Percentiles rank a stretch among this genome's conserved stretches.
Conservation (phyloP, 495 filamentous ascomycete genomes). For the Penicillium lagena region DNA sequence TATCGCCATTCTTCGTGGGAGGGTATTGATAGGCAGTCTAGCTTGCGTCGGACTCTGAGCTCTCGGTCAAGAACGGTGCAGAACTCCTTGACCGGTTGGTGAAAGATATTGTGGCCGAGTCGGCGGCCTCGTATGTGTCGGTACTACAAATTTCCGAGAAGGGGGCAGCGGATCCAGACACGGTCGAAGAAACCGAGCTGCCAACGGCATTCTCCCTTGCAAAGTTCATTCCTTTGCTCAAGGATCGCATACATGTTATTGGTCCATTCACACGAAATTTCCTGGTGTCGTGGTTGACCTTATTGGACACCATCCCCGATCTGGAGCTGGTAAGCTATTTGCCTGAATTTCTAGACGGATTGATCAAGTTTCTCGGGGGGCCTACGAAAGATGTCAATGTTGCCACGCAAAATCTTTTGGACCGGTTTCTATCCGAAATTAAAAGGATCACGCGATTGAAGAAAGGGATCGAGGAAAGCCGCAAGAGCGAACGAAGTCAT, state of each 20-base stretch:
- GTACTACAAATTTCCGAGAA: constrained; percentile 58
- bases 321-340: constrained; percentile 90
- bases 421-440: constrained; percentile 89
- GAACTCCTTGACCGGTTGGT: constrained; percentile 93
- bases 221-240: constrained; percentile 85
- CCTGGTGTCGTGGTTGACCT: constrained; percentile 89
- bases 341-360: constrained; percentile 83
- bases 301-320: constrained; percentile 95
- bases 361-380: constrained; percentile 90
- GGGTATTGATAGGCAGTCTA: constrained; percentile 26
- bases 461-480: constrained; percentile 84
- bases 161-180: constrained; percentile 37
- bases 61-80: constrained; percentile 97
- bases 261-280: constrained; percentile 95
- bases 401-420: constrained; percentile 82
- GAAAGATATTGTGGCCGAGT: constrained; percentile 97
- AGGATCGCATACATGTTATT: constrained; percentile 86
- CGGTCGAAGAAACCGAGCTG: constrained; percentile 46
- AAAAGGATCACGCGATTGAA: constrained; percentile 90
- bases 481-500: constrained; percentile 60
- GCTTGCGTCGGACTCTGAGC: constrained; percentile 92
- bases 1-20: not conserved
- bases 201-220: constrained; percentile 91
- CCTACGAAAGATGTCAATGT: constrained; percentile 89
- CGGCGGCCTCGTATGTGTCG: constrained; percentile 90